Base-by-base conservation (phyloP, 208 protist genomes). In the Crithidia thermophila region DNA sequence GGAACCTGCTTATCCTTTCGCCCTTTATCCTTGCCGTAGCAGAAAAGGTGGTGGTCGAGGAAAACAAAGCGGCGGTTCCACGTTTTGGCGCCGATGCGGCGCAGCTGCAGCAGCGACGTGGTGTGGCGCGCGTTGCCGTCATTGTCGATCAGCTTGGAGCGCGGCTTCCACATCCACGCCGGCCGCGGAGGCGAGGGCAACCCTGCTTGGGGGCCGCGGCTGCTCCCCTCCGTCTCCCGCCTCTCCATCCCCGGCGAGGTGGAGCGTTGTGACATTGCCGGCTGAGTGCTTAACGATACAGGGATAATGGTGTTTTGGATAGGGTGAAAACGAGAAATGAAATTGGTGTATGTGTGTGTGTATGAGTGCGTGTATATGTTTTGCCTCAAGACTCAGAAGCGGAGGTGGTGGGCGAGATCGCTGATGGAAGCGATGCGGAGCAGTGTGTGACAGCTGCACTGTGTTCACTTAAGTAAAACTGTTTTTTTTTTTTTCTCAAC, bases 161-260 rank as follows among this genome's bases (percentile, higher is more conserved):
- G 77, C 11, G 85, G 81, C 68, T 91, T 91, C 85, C 81, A 88
- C 85, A 88, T 85, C 85, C 85, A 91, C 39, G 77, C 66, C 28
- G 79, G 33, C 21, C 47, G 64, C 27, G 84, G 77, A 11, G 71
- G 40, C 20, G 67, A 34, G 13, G 64, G 53, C 2, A 53, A 10
- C 18, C 33, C 40, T 0, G 28, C 11, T 3, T 6, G 42, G 0
- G 43, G 10, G 28, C 5, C 28, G 25, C 25, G 40, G 28, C 2
- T n/a, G 42, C 55, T 45, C 28, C 37, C 2, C 14, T 31, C 23
- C 5, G 43, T 3, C 45, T 50, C 31, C 21, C 42, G 30, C 3
- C 20, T 30, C 43, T 39, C 43, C 31, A n/a, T n/a, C n/a, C n/a
- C n/a, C n/a, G n/a, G n/a, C n/a, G n/a, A n/a, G n/a, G n/a, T n/a